Percentiles rank a stretch among this genome's conserved stretches.
Conservation (phyloP, 2,329 filamentous ascomycete genomes). For the Coniochaeta ligniaria region DNA sequence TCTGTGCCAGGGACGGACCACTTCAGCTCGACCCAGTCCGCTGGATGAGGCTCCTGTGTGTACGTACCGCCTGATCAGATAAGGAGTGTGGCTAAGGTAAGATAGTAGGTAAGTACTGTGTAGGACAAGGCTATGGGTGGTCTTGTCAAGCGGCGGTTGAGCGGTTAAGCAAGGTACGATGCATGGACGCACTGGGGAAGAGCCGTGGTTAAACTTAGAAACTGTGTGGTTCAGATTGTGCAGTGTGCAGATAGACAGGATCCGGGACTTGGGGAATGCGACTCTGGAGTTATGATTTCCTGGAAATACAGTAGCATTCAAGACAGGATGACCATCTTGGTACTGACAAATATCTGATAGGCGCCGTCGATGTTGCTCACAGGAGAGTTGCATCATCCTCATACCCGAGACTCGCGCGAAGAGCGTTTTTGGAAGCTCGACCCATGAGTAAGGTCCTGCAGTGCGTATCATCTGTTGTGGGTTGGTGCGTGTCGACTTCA, state of each 20-base stretch:
- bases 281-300: background rate
- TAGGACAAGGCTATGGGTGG: background rate
- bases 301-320: background rate
- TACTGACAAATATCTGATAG: background rate
- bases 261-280: background rate
- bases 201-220: constrained; percentile 4
- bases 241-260: background rate
- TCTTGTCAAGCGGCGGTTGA: background rate
- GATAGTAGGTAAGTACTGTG: background rate
- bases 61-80: background rate
- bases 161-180: constrained; percentile 5
- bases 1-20: background rate
- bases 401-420: background rate
- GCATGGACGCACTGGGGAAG: background rate
- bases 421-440: background rate
- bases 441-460: background rate
- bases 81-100: background rate
- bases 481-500: background rate
- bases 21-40: background rate
- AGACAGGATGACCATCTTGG: background rate
- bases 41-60: background rate
- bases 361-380: background rate
- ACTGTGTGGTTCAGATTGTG: background rate
- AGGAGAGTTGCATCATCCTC: background rate
- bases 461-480: background rate